Percentiles rank a stretch among this genome's conserved stretches.
phyloP scores from a whole-genome alignment of 345 rosid genomes.

The Eutrema yunnanense region DNA sequence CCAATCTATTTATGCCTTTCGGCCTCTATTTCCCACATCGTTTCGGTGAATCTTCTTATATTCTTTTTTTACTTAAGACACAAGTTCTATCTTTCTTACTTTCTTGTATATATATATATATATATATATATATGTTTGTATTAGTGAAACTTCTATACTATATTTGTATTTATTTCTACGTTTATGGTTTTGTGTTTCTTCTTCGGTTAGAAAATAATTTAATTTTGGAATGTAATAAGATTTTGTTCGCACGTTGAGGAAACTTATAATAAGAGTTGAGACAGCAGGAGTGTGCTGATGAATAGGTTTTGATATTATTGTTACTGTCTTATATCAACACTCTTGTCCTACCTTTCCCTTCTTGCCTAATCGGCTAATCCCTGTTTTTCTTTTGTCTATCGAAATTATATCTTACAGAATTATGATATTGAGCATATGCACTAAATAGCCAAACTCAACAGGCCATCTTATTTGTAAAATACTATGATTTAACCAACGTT shows the following conservation, averaged over 20 bases:
- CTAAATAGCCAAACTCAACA: too few relatives aligned
- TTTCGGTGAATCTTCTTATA: conserved; percentile 1
- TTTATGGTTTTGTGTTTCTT: not conserved
- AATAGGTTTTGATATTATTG: conserved; percentile 21
- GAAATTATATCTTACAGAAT: not conserved
- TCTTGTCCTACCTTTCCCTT: conserved; percentile 19
- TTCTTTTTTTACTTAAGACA: not conserved
- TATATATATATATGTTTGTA: too few relatives aligned
- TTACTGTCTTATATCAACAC: conserved; percentile 27
- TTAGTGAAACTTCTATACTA: not conserved
- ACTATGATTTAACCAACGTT: too few relatives aligned
- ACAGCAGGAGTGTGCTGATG: conserved; percentile 23
- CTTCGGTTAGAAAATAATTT: not conserved
- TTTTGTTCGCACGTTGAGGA: conserved; percentile 11
- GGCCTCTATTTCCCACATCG: not conserved
- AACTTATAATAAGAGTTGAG: conserved; percentile 16
- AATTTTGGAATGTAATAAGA: not conserved
- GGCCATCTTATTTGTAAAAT: too few relatives aligned
- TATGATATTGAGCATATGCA: too few relatives aligned
- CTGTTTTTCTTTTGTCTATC: conserved; percentile 17
- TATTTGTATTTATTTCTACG: not conserved
- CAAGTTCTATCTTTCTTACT: not conserved
- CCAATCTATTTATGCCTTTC: conserved; percentile 7
- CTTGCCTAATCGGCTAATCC: conserved; percentile 23
- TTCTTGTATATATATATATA: not conserved